A percentile compares a stretch with the other conserved stretches of the same genome.
Conservation (phyloP, 1,284 basidiomycete species). For the Pascua guehoae region DNA sequence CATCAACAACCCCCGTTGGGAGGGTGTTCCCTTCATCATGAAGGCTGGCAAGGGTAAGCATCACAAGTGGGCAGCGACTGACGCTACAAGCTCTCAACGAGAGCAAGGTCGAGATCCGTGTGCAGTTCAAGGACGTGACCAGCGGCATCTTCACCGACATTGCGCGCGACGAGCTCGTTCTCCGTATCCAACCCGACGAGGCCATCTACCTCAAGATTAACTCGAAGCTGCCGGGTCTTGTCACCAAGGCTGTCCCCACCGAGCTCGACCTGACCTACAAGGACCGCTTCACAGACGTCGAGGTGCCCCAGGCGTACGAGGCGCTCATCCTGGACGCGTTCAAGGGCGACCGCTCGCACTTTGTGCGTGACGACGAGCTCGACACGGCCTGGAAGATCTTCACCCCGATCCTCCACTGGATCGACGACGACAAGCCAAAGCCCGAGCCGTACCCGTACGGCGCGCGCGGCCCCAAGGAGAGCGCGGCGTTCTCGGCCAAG, state of each 20-base stretch:
- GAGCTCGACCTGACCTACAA: slow-evolving; percentile 98
- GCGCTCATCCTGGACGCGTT: slow-evolving; percentile 84
- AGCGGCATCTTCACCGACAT: slow-evolving; percentile 94
- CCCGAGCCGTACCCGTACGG: slow-evolving; percentile 83
- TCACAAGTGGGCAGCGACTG: background rate
- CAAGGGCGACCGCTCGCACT: slow-evolving; percentile 60
- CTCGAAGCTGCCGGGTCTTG: slow-evolving; percentile 83
- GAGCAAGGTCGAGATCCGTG: slow-evolving; percentile 92
- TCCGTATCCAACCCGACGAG: slow-evolving; percentile 91
- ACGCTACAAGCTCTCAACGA: slow-evolving; percentile 74
- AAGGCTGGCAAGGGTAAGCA: slow-evolving; percentile 86
- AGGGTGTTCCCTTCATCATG: slow-evolving; percentile 93
- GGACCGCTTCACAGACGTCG: slow-evolving; percentile 78
- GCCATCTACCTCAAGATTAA: slow-evolving; percentile 94
- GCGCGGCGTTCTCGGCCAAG: slow-evolving; percentile 69
- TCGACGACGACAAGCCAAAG: slow-evolving; percentile 55
- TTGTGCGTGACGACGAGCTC: slow-evolving; percentile 91
- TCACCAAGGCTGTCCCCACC: slow-evolving; percentile 81
- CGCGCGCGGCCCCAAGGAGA: slow-evolving; percentile 81
- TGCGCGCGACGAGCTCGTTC: slow-evolving; percentile 87
- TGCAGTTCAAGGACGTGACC: slow-evolving; percentile 95
- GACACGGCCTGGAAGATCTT: slow-evolving; percentile 98
- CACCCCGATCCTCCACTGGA: slow-evolving; percentile 91
- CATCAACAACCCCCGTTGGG: slow-evolving; percentile 94
- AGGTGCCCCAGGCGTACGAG: slow-evolving; percentile 93